These are phyloP conservation scores for Phytophthora sansomeana DNA, from an alignment of 352 stramenopile species.

Conservation along the genomic window DNA sequence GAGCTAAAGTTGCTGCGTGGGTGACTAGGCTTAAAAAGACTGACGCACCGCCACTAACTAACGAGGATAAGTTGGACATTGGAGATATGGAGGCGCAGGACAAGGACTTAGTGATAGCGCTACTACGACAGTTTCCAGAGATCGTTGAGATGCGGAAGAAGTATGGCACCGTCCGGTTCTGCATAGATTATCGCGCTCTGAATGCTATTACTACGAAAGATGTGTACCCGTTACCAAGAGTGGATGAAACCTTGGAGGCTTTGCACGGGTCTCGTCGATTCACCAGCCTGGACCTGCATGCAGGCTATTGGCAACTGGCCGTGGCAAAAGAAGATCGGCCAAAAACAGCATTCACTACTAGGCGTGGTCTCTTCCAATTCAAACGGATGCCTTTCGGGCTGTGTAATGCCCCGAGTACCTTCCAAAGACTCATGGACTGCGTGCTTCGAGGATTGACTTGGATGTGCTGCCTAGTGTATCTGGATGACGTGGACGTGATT, in stretches of 20 bases:
- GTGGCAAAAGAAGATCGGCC: slow-evolving; percentile 12
- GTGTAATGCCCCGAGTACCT: too few relatives aligned
- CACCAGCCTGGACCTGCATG: slow-evolving; percentile 21
- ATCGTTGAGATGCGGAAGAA: neutral
- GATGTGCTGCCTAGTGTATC: too few relatives aligned
- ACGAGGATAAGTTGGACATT: neutral
- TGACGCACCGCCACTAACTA: neutral
- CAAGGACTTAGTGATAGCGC: neutral
- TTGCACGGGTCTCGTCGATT: slow-evolving; percentile 10
- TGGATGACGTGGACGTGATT: too few relatives aligned
- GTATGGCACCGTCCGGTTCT: slow-evolving; percentile 27
- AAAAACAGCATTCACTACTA: slow-evolving; percentile 30
- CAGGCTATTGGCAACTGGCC: slow-evolving; percentile 14
- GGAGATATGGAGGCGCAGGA: neutral
- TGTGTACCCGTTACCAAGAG: slow-evolving; percentile 26
- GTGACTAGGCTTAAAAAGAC: neutral
- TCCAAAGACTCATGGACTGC: too few relatives aligned
- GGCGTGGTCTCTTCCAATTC: slow-evolving; percentile 24
- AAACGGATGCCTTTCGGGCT: slow-evolving; percentile 24
- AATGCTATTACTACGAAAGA: slow-evolving; percentile 13
- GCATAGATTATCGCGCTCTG: slow-evolving; percentile 30
- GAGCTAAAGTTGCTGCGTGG: neutral
- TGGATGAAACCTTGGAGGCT: slow-evolving; percentile 24
- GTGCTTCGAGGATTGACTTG: too few relatives aligned
- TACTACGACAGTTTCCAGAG: neutral